Percentiles rank a stretch among this genome's conserved stretches.
phyloP scores from a whole-genome alignment of 495 filamentous ascomycete species.

The Trichoderma reesei region DNA sequence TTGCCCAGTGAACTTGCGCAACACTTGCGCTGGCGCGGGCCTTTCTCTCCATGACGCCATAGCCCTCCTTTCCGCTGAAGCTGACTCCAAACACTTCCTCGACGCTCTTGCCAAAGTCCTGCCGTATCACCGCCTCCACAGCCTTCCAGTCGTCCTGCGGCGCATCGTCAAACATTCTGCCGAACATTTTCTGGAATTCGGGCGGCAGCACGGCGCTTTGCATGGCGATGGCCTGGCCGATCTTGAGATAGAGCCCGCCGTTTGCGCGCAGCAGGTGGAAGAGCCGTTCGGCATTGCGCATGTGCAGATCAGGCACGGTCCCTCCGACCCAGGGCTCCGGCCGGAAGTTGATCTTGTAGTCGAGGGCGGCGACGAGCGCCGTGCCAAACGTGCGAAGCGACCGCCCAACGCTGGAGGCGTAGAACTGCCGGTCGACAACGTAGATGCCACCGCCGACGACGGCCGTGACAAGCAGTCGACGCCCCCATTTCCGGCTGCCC shows the following conservation, averaged over 20 bases:
- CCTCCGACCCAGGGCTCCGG: constrained; percentile 55
- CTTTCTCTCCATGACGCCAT: constrained; percentile 78
- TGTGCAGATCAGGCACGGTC: constrained; percentile 63
- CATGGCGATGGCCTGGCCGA: constrained; percentile 97
- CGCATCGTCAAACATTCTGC: constrained; percentile 94
- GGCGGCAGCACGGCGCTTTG: constrained; percentile 87
- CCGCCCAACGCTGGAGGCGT: constrained; percentile 67
- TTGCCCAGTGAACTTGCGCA: constrained; percentile 93
- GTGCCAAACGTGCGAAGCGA: constrained; percentile 71
- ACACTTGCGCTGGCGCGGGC: constrained; percentile 86
- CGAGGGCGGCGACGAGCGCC: constrained; percentile 71
- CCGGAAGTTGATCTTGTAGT: constrained; percentile 96
- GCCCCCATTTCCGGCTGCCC: constrained; percentile 62
- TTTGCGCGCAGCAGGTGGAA: constrained; percentile 72
- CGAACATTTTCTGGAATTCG: constrained; percentile 92
- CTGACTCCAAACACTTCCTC: constrained; percentile 88
- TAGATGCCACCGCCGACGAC: constrained; percentile 50
- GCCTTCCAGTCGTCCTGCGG: constrained; percentile 87
- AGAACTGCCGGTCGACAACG: constrained; percentile 58
- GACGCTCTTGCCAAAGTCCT: constrained; percentile 74
- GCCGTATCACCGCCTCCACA: constrained; percentile 74
- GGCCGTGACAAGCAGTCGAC: constrained; percentile 58
- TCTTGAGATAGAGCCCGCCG: constrained; percentile 93
- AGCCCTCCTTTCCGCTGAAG: constrained; percentile 51
- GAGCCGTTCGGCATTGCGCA: constrained; percentile 70